Conservation (phyloP, 768 basidiomycete species). For the Tulasnella calospora region DNA sequence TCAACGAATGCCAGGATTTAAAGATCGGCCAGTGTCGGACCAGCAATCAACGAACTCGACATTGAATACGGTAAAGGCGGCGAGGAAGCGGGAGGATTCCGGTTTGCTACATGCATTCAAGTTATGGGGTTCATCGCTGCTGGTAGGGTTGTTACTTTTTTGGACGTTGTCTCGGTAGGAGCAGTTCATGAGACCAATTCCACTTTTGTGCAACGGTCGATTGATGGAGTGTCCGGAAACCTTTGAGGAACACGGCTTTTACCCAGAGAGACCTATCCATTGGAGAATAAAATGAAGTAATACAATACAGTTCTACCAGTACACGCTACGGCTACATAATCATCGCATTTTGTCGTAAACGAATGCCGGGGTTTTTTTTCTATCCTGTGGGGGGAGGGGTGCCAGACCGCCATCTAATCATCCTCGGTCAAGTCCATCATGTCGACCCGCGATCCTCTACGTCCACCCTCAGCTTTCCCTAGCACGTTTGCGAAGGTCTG, state of each 20-base stretch:
- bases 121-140: neutral
- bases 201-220: neutral
- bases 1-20: neutral
- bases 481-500: neutral
- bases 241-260: neutral
- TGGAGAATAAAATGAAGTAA: constrained; percentile 10
- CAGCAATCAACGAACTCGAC: neutral
- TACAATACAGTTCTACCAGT: constrained; percentile 4
- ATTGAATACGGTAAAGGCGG: neutral
- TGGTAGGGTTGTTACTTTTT: neutral
- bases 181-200: neutral
- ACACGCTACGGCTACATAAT: neutral
- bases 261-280: neutral
- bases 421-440: constrained; percentile 7
- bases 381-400: neutral
- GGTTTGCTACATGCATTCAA: neutral
- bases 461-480: neutral
- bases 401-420: neutral
- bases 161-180: neutral
- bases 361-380: neutral
- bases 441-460: neutral
- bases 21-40: neutral
- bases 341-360: neutral
- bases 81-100: neutral
- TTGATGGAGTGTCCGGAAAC: neutral